A percentile compares a stretch with the other conserved stretches of the same genome.
Evolutionary conservation across 2,329 filamentous ascomycete genomes (phyloP).

Genomic region (Epicoccum sorghinum): DNA sequence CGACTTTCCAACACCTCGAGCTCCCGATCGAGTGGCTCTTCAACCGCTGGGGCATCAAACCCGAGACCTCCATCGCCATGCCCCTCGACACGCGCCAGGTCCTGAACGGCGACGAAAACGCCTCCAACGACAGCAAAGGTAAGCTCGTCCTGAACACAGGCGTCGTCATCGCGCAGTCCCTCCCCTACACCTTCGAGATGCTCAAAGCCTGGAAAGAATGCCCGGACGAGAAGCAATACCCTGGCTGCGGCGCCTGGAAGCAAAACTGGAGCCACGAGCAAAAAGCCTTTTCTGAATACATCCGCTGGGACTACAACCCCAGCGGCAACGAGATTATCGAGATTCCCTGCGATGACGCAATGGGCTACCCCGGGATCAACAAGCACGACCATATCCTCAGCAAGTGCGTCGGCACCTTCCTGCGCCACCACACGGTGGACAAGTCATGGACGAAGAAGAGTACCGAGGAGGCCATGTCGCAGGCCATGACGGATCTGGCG

Average conservation of each 20-base stretch:
- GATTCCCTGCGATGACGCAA: conserved; percentile 45
- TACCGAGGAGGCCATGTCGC: conserved; percentile 23
- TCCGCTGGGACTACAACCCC: conserved; percentile 42
- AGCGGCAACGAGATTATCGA: conserved; percentile 33
- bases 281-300: conserved; percentile 42
- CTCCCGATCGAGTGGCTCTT: conserved; percentile 58
- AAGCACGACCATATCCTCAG: conserved; percentile 16
- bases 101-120: conserved; percentile 17
- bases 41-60: conserved; percentile 54
- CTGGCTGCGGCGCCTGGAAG: conserved; percentile 38
- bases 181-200: conserved; percentile 35
- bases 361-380: conserved; percentile 36
- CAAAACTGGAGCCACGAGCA: conserved; percentile 42
- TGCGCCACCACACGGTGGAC: conserved; percentile 36
- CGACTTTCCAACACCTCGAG: conserved; percentile 50
- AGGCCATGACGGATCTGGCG: conserved; percentile 17
- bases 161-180: conserved; percentile 47
- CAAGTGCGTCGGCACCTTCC: conserved; percentile 35
- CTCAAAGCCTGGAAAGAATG: conserved; percentile 42
- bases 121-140: conserved; percentile 47
- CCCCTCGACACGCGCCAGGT: conserved; percentile 43
- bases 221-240: conserved; percentile 32
- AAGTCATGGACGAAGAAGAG: conserved; percentile 25
- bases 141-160: conserved; percentile 48
- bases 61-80: conserved; percentile 51